A percentile compares a stretch with the other conserved stretches of the same genome.
Conservation (phyloP, 768 basidiomycete species). For the Lentinula guzmanii region DNA sequence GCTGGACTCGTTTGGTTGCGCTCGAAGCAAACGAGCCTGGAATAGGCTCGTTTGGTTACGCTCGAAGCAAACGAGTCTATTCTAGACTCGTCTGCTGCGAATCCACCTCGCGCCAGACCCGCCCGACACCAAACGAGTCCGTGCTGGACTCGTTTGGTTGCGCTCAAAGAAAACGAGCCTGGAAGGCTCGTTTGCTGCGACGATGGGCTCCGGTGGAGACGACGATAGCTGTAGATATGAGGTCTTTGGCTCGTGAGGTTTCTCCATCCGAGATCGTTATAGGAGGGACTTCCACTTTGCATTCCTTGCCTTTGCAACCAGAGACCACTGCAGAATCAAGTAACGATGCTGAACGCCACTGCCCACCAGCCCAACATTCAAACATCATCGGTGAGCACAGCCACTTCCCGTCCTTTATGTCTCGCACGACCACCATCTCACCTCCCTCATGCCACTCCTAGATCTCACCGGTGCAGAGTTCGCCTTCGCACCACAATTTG, state of each 20-base stretch:
- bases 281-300: not conserved
- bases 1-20: no score
- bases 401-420: not conserved
- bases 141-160: no score
- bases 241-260: not conserved
- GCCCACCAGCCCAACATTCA: not conserved
- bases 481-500: not conserved
- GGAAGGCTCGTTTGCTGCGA: no score
- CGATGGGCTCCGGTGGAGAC: not conserved
- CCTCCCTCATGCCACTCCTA: not conserved
- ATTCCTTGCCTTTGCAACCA: not conserved
- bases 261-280: not conserved
- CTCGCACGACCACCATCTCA: not conserved
- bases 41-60: no score
- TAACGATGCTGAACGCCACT: not conserved
- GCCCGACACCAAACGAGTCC: no score
- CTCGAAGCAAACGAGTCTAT: no score
- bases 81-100: no score
- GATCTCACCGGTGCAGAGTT: not conserved
- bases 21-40: no score
- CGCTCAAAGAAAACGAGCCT: no score
- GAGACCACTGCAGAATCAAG: not conserved
- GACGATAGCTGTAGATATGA: not conserved
- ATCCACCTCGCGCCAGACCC: no score
- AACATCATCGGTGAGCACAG: constrained; percentile 6